Conservation (phyloP, 2,329 filamentous ascomycete species). For the Dryadomyces sulphureus region DNA sequence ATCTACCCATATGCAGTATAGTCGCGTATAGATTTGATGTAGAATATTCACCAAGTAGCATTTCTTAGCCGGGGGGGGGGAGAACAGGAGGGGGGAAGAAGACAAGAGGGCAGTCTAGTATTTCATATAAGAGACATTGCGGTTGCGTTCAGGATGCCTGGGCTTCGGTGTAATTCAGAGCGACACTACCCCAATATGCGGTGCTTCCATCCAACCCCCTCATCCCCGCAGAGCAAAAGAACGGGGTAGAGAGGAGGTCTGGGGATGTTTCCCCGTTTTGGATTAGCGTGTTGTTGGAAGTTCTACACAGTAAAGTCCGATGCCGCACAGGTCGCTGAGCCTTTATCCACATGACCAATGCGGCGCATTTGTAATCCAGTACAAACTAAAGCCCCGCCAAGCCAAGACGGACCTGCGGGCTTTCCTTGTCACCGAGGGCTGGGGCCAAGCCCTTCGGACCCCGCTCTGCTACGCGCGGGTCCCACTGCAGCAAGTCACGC, state of each 20-base stretch:
- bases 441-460: not conserved
- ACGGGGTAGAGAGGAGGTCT: not conserved
- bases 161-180: not conserved
- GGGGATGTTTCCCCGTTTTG: not conserved
- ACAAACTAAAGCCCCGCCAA: not conserved
- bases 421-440: not conserved
- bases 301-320: not conserved
- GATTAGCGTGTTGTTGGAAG: not conserved
- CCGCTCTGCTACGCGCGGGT: not conserved
- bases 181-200: not conserved
- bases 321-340: not conserved
- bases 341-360: not conserved
- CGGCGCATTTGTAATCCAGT: not conserved
- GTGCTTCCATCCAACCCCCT: not conserved
- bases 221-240: not conserved
- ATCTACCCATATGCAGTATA: too few relatives aligned
- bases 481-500: not conserved
- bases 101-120: too few relatives aligned
- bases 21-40: too few relatives aligned
- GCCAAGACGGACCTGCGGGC: not conserved
- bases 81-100: too few relatives aligned
- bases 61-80: too few relatives aligned
- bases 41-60: not conserved
- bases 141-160: not conserved
- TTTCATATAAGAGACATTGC: not conserved